Base-by-base conservation (phyloP, 345 rosid species). In the Eucalyptus marginata region DNA sequence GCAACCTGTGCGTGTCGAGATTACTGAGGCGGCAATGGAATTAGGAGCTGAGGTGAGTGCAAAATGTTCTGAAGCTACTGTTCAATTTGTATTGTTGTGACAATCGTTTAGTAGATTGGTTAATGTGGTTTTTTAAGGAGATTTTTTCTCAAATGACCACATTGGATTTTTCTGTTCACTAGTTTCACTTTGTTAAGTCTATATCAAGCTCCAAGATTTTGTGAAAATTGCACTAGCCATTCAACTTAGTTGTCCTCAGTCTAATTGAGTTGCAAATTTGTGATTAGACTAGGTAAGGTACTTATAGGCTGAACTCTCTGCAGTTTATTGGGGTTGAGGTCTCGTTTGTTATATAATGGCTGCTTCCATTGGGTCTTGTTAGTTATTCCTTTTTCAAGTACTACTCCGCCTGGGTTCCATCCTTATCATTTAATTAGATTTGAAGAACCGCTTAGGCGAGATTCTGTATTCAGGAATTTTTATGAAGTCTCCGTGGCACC, bases 1-100 rank as follows among this genome's bases (percentile, higher is more conserved):
- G 92, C 99, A 95, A 91, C 99, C 98, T 29, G 88, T 96, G 62
- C 98, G 99, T 58, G 95, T 96, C 64, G 99, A 97, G 93, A 96
- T 97, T 86, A 96, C 98, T 13, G 99, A 96, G 92, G 99, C 99
- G 83, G 99, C 99, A 86, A 96, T 95, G 99, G 98, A 97, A 89
- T 91, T 96, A 84, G 99, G 98, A 80, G 76, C 99, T 31, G 94
- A 97, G 90, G 98, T 96, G 89, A 96, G 97, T 93, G 49, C 56
- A 51, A 86, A 31, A 51, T 86, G 13, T 86, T 86, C 62, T 86
- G 50, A 62, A 29, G 18, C 66, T 51, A 51, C 62, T 86, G 62
- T 51, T 29, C 84, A 76, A 76, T 20, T 20, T 76, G 84, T 76
- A 12, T 20, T 76, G 47, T 40, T 40, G 83, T 40, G 83, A 76